A percentile compares a stretch with the other conserved stretches of the same genome.
These are phyloP conservation scores for Fomitopsis pinicola DNA, from an alignment of 1,284 basidiomycete genomes.

Conservation along the genomic window DNA sequence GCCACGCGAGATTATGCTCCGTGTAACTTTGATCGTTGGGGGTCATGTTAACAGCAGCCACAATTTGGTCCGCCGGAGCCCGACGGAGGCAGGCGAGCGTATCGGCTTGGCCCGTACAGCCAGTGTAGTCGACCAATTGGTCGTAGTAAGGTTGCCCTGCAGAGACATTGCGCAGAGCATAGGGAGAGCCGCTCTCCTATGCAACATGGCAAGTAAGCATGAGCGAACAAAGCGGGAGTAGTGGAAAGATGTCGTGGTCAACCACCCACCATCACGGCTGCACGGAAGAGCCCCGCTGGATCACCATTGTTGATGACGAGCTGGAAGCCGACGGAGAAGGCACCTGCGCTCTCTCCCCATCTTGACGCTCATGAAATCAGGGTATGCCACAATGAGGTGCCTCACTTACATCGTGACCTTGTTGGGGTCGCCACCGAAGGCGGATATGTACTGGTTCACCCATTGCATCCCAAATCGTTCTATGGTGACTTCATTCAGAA, in stretches of 20 bases:
- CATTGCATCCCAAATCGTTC: slow-evolving; percentile 46
- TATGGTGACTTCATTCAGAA: neutral
- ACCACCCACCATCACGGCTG: slow-evolving; percentile 25
- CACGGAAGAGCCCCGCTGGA: slow-evolving; percentile 31
- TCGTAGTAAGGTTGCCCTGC: slow-evolving; percentile 32
- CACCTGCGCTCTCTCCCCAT: slow-evolving; percentile 42
- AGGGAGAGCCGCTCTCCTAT: slow-evolving; percentile 30
- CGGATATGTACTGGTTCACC: slow-evolving; percentile 40
- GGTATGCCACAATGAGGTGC: too few relatives aligned
- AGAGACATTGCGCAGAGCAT: slow-evolving; percentile 27
- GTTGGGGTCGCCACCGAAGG: slow-evolving; percentile 38
- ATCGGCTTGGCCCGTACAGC: slow-evolving; percentile 29
- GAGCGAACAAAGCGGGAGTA: neutral
- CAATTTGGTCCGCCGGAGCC: slow-evolving; percentile 27
- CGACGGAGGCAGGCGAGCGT: slow-evolving; percentile 39
- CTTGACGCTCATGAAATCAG: slow-evolving; percentile 10
- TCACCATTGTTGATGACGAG: slow-evolving; percentile 30
- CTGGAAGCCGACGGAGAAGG: slow-evolving; percentile 30
- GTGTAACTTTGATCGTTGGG: slow-evolving; percentile 12
- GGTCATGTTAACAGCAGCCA: slow-evolving; percentile 26
- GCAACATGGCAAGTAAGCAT: neutral
- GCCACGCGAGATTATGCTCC: slow-evolving; percentile 24
- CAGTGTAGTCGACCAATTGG: slow-evolving; percentile 26
- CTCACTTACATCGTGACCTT: slow-evolving; percentile 30
- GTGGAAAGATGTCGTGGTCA: neutral